These are phyloP conservation scores for Blastobotrys parvus DNA, from an alignment of 805 yeast genomes.

Conservation along the genomic window DNA sequence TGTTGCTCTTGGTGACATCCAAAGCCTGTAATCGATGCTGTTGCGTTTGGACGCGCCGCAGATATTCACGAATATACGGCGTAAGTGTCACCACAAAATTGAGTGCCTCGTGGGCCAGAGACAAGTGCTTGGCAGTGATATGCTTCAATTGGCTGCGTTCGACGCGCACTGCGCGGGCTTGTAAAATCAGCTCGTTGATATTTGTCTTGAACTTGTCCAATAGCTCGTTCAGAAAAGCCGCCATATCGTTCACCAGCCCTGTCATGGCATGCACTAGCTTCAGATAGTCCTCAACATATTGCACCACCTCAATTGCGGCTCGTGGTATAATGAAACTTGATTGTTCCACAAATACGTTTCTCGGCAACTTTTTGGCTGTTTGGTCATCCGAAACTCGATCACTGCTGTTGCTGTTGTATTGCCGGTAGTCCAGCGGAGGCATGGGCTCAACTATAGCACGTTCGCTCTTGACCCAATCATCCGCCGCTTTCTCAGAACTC, in stretches of 20 bases:
- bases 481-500: constrained; percentile 39
- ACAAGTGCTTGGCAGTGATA: constrained; percentile 63
- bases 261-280: constrained; percentile 52
- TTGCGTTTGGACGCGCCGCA: constrained; percentile 19
- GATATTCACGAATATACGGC: constrained; percentile 29
- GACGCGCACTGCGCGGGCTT: constrained; percentile 68
- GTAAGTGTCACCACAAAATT: constrained; percentile 37
- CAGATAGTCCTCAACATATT: constrained; percentile 43
- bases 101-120: constrained; percentile 59
- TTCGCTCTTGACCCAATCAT: constrained; percentile 37
- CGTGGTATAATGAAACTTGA: constrained; percentile 51
- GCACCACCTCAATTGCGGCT: constrained; percentile 36
- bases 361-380: constrained; percentile 14
- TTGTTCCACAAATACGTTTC: constrained; percentile 38
- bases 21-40: constrained; percentile 26
- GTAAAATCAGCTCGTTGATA: constrained; percentile 51
- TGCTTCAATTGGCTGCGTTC: constrained; percentile 54
- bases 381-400: neutral
- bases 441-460: constrained; percentile 7
- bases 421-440: too few relatives aligned
- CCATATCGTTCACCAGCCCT: constrained; percentile 24
- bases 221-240: constrained; percentile 32
- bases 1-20: constrained; percentile 34
- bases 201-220: constrained; percentile 46
- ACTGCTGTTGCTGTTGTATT: neutral